Evolutionary conservation across 164 flowering plant species (phyloP), one percentile per base, ranked within the genome.

Genomic region (Brasenia schreberi): DNA sequence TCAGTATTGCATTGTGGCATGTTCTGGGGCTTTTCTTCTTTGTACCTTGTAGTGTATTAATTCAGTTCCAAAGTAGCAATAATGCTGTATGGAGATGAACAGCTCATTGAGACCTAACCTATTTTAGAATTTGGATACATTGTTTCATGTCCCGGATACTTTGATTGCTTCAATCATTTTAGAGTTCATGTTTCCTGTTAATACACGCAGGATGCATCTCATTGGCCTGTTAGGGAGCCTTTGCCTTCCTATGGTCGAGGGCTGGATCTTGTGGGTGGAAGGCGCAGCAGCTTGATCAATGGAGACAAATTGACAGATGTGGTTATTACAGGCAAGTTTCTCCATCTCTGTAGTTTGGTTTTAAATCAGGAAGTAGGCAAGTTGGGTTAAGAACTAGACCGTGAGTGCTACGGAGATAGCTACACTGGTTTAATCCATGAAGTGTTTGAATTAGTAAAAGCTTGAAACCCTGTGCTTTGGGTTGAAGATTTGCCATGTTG

Each of bases 181-280:
- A 23, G 27, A 23, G 27, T 23, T 23, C 27, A 23, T 23, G 27
- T 23, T 45, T 4, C 12, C 12, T 45, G 53, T 61, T 62, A 64
- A 19, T 52, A 59, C 19, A 6, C 67, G 39, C 68, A 88, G 96
- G 86, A 87, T 68, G 73, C 80, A 33, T 70, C 80, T 27, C 81
- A 84, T 49, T 92, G 96, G 96, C 84, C 81, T 16, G 43, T 85
- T 19, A 75, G 81, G 33, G 84, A 82, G 1, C 93, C 98, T 33
- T 71, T 92, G 43, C 96, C 95, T 16, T 90, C 98, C 0, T 92
- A 92, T 78, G 96, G 98, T 33, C 78, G 89, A 70, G 98, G 98
- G 33, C 73, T 86, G 61, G 98, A 92, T 18, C 72, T 82, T 56
- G 92, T 88, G 4, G 98, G 96, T 17, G 70, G 78, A 74, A 80